A percentile compares a stretch with the other conserved stretches of the same genome.
Conservation (phyloP, 192 early-diverging fungal genomes). For the Spizellomyces sp. region DNA sequence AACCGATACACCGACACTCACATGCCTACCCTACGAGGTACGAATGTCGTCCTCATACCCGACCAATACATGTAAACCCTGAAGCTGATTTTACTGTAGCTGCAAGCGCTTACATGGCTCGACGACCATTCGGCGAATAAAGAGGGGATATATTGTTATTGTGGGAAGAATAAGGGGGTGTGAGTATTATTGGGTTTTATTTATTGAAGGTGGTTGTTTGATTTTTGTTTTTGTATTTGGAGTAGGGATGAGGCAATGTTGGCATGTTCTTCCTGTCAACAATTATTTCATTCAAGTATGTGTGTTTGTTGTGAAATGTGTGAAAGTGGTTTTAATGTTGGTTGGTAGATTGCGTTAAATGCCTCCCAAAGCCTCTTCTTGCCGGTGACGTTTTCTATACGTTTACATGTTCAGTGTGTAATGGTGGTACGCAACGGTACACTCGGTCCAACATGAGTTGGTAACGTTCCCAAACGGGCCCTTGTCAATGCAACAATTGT, state of each 20-base stretch:
- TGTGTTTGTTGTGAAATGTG: background rate
- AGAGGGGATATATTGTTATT: conserved; percentile 80
- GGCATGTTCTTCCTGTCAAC: conserved; percentile 64
- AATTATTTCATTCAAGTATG: conserved; percentile 77
- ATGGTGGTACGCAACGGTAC: conserved; percentile 59
- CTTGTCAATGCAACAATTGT: background rate
- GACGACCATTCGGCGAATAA: conserved; percentile 56
- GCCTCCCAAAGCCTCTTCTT: conserved; percentile 42
- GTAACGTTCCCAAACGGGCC: conserved; percentile 34
- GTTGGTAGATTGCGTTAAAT: conserved; percentile 63
- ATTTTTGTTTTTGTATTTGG: background rate
- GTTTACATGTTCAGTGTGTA: conserved; percentile 78
- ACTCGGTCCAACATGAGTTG: conserved; percentile 72
- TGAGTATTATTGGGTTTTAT: conserved; percentile 27
- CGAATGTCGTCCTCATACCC: no score
- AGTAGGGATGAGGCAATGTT: conserved; percentile 67
- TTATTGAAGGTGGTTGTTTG: background rate
- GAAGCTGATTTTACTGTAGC: no score
- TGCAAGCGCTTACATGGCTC: conserved; percentile 40
- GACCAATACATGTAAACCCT: no score
- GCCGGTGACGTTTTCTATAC: conserved; percentile 74
- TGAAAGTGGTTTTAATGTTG: background rate
- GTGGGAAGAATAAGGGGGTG: conserved; percentile 64
- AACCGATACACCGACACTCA: no score
- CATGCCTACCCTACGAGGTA: no score